phyloP scores from a whole-genome alignment of 108 stramenopile genomes.

The Fragilaria crotonensis region DNA sequence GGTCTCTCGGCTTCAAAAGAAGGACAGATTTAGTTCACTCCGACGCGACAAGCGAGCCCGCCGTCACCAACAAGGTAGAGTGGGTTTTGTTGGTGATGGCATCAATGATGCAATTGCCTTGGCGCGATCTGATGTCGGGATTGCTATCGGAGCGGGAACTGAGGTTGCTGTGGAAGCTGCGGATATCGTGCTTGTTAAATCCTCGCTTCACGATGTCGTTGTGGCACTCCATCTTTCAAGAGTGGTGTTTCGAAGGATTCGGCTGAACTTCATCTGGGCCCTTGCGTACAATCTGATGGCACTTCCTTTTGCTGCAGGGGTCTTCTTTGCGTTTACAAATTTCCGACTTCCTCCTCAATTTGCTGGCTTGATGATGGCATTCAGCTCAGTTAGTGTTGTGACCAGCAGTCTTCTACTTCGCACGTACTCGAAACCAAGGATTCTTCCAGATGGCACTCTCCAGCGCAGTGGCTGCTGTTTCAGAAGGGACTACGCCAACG shows the following conservation, averaged over 20 bases:
- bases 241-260: conserved; percentile 86
- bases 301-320: conserved; percentile 94
- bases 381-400: conserved; percentile 87
- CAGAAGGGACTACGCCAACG: too few species aligned
- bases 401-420: conserved; percentile 64
- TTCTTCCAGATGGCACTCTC: conserved; percentile 37
- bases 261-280: conserved; percentile 88
- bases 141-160: conserved; percentile 94
- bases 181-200: conserved; percentile 89
- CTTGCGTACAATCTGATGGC: conserved; percentile 92
- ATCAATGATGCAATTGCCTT: conserved; percentile 97
- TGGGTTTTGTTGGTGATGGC: conserved; percentile 97
- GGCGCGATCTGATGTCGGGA: conserved; percentile 91
- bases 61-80: conserved; percentile 24
- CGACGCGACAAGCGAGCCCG: conserved; percentile 29
- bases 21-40: not conserved
- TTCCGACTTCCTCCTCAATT: conserved; percentile 83
- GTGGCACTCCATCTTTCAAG: conserved; percentile 83
- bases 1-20: conserved; percentile 44
- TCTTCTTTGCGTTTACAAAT: conserved; percentile 82
- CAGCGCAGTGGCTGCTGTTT: too few species aligned
- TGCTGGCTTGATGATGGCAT: conserved; percentile 92
- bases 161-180: conserved; percentile 95
- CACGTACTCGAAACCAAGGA: conserved; percentile 58
- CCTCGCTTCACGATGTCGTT: conserved; percentile 80